Evolutionary conservation across 768 basidiomycete species (phyloP).

Genomic region (Rhodotorula babjevae): DNA sequence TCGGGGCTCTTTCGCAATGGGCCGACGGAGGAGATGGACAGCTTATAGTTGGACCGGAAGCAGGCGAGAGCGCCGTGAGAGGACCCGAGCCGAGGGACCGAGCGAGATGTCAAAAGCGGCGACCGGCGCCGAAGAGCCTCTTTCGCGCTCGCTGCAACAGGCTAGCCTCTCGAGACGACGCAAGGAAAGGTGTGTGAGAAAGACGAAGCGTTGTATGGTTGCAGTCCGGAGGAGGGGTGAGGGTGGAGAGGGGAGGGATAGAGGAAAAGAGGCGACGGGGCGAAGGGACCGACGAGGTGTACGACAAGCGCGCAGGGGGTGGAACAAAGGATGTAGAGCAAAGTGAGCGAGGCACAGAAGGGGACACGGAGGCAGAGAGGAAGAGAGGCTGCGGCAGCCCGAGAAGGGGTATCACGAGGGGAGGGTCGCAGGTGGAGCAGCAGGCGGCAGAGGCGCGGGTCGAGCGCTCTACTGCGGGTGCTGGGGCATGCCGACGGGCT

Average conservation of each 20-base stretch:
- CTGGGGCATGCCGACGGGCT: constrained; percentile 1
- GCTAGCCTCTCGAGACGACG: neutral
- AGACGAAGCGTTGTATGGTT: neutral
- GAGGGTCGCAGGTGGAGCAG: neutral
- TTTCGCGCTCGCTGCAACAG: no score
- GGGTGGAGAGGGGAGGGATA: no score
- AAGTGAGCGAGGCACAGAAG: neutral
- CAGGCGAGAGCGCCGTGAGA: no score
- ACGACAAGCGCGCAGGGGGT: neutral
- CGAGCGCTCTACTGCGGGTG: neutral
- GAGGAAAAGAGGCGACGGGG: no score
- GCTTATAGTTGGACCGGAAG: no score
- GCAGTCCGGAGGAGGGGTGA: neutral
- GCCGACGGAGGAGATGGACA: neutral
- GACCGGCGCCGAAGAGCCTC: no score
- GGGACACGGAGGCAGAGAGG: neutral
- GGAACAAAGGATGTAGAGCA: no score
- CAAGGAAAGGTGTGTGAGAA: neutral
- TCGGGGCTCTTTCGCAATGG: no score
- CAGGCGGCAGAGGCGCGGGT: neutral
- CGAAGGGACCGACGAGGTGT: no score
- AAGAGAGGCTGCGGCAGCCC: neutral
- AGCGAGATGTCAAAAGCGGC: no score
- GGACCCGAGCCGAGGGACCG: no score
- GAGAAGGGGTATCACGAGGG: neutral